Evolutionary conservation across 148 eudicot genomes (phyloP).

Genomic region (Silene conica): DNA sequence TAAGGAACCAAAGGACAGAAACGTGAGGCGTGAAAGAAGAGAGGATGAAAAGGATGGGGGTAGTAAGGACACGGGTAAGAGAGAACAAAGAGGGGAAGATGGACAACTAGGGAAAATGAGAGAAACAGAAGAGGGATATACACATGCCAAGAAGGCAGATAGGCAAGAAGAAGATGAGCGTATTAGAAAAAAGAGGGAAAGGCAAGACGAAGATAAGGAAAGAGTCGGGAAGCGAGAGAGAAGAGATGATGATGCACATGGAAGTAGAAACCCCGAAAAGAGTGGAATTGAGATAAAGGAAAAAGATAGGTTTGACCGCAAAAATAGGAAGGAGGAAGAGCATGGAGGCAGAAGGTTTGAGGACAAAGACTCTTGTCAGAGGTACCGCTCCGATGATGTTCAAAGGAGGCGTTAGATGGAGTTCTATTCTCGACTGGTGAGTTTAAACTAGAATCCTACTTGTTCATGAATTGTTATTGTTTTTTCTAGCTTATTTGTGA

Average conservation of each 20-base stretch:
- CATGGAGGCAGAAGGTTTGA: constrained; percentile 34
- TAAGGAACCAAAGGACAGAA: constrained; percentile 15
- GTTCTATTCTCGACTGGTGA: neutral
- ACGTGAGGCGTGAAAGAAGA: constrained; percentile 7
- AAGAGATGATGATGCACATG: constrained; percentile 26
- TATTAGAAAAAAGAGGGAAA: constrained; percentile 22
- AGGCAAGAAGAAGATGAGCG: constrained; percentile 19
- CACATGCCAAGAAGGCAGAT: constrained; percentile 9
- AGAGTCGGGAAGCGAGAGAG: constrained; percentile 22
- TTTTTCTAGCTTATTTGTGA: neutral
- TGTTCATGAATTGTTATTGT: neutral
- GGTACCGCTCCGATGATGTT: constrained; percentile 39
- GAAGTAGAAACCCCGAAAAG: constrained; percentile 16
- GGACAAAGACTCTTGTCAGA: constrained; percentile 40
- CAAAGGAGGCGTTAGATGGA: constrained; percentile 32
- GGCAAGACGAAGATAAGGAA: constrained; percentile 19
- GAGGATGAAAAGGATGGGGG: constrained; percentile 8
- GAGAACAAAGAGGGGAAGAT: constrained; percentile 13
- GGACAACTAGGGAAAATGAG: constrained; percentile 8
- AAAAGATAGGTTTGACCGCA: constrained; percentile 24
- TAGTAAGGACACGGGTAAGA: constrained; percentile 8
- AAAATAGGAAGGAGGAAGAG: constrained; percentile 24
- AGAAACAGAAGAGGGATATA: constrained; percentile 11
- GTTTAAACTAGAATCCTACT: neutral
- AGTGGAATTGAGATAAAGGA: constrained; percentile 18